Percentiles rank a stretch among this genome's conserved stretches.
phyloP scores from a whole-genome alignment of 140 eudicot species.

The Senecio squalidus region DNA sequence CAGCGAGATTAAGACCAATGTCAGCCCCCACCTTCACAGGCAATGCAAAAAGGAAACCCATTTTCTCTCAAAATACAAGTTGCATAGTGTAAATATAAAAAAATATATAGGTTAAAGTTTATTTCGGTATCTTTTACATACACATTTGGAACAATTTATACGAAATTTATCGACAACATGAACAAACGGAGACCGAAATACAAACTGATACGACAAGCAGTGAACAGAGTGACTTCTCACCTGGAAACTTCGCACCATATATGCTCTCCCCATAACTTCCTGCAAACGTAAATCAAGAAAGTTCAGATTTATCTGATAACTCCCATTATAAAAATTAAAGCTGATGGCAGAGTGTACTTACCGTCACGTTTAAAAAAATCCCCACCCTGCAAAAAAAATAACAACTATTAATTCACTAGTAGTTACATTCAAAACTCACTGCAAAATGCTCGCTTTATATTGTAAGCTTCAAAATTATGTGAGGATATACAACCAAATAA shows the following conservation, averaged over 20 bases:
- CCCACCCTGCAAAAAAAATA: slow-evolving; percentile 79
- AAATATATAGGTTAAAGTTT: slow-evolving; percentile 19
- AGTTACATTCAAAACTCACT: not conserved
- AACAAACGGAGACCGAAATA: slow-evolving; percentile 7
- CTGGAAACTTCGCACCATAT: slow-evolving; percentile 97
- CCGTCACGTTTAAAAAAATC: slow-evolving; percentile 80
- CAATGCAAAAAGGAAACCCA: slow-evolving; percentile 88
- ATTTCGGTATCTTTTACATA: slow-evolving; percentile 6
- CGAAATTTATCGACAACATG: slow-evolving; percentile 1
- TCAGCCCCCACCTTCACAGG: slow-evolving; percentile 99
- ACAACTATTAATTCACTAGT: slow-evolving; percentile 21
- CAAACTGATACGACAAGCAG: slow-evolving; percentile 15
- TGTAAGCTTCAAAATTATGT: slow-evolving; percentile 23
- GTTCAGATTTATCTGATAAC: slow-evolving; percentile 1
- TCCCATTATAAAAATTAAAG: not conserved
- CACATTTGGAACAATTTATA: slow-evolving; percentile 2
- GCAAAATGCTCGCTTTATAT: slow-evolving; percentile 10
- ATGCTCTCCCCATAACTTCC: slow-evolving; percentile 93
- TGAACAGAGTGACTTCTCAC: slow-evolving; percentile 36
- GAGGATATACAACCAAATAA: slow-evolving; percentile 38
- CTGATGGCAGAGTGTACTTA: slow-evolving; percentile 44
- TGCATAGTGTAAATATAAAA: slow-evolving; percentile 40
- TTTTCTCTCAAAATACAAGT: slow-evolving; percentile 61
- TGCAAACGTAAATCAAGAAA: slow-evolving; percentile 30
- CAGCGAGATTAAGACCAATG: slow-evolving; percentile 78